Evolutionary conservation across 257 asterid genomes (phyloP), one percentile per base, ranked within the genome.

Genomic region (Primulina huaijiensis): DNA sequence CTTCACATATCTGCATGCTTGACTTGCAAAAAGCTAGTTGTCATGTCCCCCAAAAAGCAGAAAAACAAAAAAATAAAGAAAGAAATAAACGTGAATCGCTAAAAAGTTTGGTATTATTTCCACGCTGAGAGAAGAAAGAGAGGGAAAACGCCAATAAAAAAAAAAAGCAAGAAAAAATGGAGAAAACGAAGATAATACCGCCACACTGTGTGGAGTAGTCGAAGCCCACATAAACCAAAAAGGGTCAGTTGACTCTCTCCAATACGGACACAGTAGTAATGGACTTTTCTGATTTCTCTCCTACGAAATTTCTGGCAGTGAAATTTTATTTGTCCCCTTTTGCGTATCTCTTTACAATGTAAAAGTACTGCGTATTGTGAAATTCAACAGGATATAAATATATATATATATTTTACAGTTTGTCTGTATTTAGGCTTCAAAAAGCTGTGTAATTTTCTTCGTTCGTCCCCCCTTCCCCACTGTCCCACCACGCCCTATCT

Each of bases 1-100:
- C 3, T 50, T 50, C 20, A 50, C 16, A 50, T 60, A 62, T 43
- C 74, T 70, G 74, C 74, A 60, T 70, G 74, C 74, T 60, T 70
- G 74, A 70, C 68, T 70, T 60, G 60, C 61, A 43, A 43, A 70
- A 70, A 61, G 57, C 8, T 16, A 16, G 21, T 50, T 50, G 57
- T 50, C 57, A 16, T 50, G 21, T 17, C 20, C 34, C 21, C 4
- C 16, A 16, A 50, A 43, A 50, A 50, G 57, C 57, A 50, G 57
- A 17, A 50, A 50, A 50, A 50, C 20, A 16, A 50, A 16, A 31
- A 50, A n/a, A 46, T 1, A 46, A 6, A 16, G 3, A 16, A 21
- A 50, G 57, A 50, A 5, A 50, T 16, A 50, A 50, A 16, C 57
- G 57, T 50, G 57, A 50, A 17, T 16, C 21, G 57, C 21, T 50